Evolutionary conservation across 441 rosid species (phyloP).

Genomic region (Pelargonium fulgidum): DNA sequence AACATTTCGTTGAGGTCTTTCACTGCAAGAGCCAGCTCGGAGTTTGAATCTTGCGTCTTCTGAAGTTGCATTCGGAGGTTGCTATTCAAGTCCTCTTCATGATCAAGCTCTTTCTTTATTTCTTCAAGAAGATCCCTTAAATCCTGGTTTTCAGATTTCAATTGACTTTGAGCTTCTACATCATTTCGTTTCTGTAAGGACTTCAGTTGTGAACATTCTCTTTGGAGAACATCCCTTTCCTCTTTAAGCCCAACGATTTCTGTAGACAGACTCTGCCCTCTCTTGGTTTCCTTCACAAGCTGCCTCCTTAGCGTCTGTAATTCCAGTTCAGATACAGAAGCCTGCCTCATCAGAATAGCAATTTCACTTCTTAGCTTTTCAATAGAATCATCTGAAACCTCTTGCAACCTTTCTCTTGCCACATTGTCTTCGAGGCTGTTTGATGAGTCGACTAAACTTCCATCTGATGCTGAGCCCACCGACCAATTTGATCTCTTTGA

Average conservation of each 20-base stretch:
- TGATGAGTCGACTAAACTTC: slow-evolving; percentile 43
- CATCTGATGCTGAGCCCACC: slow-evolving; percentile 63
- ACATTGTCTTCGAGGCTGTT: slow-evolving; percentile 58
- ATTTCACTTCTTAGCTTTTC: slow-evolving; percentile 64
- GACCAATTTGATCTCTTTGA: slow-evolving; percentile 68
- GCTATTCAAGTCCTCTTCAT: slow-evolving; percentile 63
- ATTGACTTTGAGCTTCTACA: slow-evolving; percentile 40
- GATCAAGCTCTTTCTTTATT: slow-evolving; percentile 53
- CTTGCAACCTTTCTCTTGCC: slow-evolving; percentile 39
- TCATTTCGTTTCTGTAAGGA: slow-evolving; percentile 38
- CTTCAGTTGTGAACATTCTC: slow-evolving; percentile 43
- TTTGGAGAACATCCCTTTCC: slow-evolving; percentile 50
- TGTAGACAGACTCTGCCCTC: slow-evolving; percentile 63
- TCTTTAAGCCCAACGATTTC: slow-evolving; percentile 56
- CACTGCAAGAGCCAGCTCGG: slow-evolving; percentile 67
- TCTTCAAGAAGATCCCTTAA: slow-evolving; percentile 52
- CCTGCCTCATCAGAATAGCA: slow-evolving; percentile 51
- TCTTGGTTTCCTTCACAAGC: slow-evolving; percentile 74
- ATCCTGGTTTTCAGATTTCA: slow-evolving; percentile 43
- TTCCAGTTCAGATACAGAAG: slow-evolving; percentile 68
- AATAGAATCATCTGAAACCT: slow-evolving; percentile 39
- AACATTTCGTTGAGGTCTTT: slow-evolving; percentile 64
- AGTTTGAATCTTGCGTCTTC: slow-evolving; percentile 68
- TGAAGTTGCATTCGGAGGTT: slow-evolving; percentile 64
- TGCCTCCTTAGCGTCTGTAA: slow-evolving; percentile 79